phyloP scores from a whole-genome alignment of 768 basidiomycete genomes.

The Crucibulum laeve region DNA sequence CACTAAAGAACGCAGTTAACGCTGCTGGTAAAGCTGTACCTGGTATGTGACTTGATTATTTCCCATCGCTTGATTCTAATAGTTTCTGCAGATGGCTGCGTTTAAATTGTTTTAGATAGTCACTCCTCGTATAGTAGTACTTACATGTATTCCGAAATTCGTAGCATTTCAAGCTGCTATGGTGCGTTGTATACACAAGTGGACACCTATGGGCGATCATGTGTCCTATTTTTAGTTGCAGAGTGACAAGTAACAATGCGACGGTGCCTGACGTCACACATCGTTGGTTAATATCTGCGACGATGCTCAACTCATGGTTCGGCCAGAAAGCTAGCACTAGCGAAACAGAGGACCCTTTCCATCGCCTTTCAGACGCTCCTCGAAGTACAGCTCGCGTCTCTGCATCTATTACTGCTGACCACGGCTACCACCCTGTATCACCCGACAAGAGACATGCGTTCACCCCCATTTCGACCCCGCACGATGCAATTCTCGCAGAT shows the following conservation, averaged over 20 bases:
- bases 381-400: neutral
- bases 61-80: no score
- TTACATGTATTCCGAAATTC: no score
- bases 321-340: slow-evolving; percentile 6
- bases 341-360: neutral
- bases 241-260: no score
- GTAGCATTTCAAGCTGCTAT: no score
- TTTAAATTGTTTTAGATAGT: neutral
- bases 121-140: no score
- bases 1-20: slow-evolving; percentile 29
- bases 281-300: neutral
- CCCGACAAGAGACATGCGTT: neutral
- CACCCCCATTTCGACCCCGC: neutral
- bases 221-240: no score
- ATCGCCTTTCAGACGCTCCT: neutral
- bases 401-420: neutral
- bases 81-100: slow-evolving; percentile 6
- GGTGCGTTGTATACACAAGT: neutral
- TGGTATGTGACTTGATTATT: no score
- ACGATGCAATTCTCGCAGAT: neutral
- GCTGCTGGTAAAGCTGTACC: slow-evolving; percentile 31
- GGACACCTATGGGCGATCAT: neutral
- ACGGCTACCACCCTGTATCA: no score
- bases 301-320: slow-evolving; percentile 21
- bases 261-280: no score